Conservation (phyloP, 2,329 filamentous ascomycete species). For the Ramularia collo-cygni region DNA sequence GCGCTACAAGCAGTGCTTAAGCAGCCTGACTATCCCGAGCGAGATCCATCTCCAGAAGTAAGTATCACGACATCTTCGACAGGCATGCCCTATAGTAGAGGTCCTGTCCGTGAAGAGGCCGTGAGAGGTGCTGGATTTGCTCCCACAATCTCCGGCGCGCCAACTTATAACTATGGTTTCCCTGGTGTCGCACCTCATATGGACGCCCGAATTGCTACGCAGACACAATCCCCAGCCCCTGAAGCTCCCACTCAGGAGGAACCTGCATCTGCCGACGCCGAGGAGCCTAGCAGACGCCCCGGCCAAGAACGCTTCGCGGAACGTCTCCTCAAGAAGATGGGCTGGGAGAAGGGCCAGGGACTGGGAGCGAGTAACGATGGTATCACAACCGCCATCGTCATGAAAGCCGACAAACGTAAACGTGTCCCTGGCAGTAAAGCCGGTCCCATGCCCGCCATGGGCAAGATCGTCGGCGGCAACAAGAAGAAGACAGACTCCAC, state of each 20-base stretch:
- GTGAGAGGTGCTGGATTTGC: too few species aligned
- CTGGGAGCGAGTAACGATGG: constrained; percentile 76
- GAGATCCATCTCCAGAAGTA: too few species aligned
- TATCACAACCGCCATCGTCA: constrained; percentile 75
- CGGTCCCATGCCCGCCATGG: constrained; percentile 45
- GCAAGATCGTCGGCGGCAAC: constrained; percentile 74
- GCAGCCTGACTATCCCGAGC: background rate
- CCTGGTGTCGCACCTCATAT: too few species aligned
- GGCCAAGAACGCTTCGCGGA: constrained; percentile 81
- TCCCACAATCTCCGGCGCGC: constrained; percentile 1
- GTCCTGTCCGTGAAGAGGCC: too few species aligned
- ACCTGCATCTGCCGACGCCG: constrained; percentile 13
- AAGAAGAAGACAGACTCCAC: constrained; percentile 41
- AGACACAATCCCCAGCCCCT: too few species aligned
- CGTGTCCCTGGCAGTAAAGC: constrained; percentile 50
- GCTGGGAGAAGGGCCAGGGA: constrained; percentile 82
- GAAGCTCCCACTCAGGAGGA: constrained; percentile 36
- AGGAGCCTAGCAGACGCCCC: constrained; percentile 56
- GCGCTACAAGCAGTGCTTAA: constrained; percentile 2
- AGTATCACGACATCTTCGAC: too few species aligned
- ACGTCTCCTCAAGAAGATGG: constrained; percentile 86
- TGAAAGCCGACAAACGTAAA: constrained; percentile 79
- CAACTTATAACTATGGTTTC: constrained; percentile 6
- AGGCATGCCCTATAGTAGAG: too few species aligned
- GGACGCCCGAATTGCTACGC: too few species aligned